Evolutionary conservation across 176 grass and related monocot species (phyloP).

Genomic region (Triticum monococcum): DNA sequence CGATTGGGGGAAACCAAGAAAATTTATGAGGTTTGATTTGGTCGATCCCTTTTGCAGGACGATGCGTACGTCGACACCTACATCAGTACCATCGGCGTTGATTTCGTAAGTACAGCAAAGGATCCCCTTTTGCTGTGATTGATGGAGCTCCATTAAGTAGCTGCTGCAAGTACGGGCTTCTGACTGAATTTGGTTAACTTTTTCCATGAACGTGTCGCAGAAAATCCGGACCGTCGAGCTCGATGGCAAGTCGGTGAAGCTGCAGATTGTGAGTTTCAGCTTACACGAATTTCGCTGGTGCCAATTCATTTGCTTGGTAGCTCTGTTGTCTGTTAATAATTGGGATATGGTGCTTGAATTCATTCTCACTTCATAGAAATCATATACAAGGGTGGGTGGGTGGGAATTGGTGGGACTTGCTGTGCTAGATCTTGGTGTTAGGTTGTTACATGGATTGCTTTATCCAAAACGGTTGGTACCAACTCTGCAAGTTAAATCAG

Average conservation of each 20-base stretch:
- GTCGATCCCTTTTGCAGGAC: constrained; percentile 45
- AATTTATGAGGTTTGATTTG: not conserved
- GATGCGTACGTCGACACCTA: constrained; percentile 89
- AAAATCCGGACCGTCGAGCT: constrained; percentile 88
- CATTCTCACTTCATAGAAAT: not conserved
- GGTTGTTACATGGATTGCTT: not conserved
- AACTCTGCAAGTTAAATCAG: not conserved
- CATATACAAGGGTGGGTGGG: not conserved
- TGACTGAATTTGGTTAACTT: not conserved
- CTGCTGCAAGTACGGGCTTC: not conserved
- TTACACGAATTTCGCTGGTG: not conserved
- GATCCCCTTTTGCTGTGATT: not conserved
- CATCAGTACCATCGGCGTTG: constrained; percentile 95
- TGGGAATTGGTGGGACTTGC: not conserved
- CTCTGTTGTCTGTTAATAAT: too few species aligned
- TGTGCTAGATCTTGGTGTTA: not conserved
- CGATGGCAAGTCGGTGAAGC: constrained; percentile 79
- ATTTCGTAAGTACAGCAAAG: constrained; percentile 67
- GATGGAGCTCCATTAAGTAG: constrained; percentile 5
- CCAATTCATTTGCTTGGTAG: not conserved
- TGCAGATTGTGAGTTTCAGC: constrained; percentile 70
- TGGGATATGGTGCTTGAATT: not conserved
- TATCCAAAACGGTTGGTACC: not conserved
- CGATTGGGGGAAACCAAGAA: too few species aligned
- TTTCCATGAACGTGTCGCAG: constrained; percentile 34